A percentile compares a stretch with the other conserved stretches of the same genome.
These are phyloP conservation scores for Sphagnum fallax DNA, from an alignment of 228 moss, liverwort and hornwort species.

Conservation along the genomic window DNA sequence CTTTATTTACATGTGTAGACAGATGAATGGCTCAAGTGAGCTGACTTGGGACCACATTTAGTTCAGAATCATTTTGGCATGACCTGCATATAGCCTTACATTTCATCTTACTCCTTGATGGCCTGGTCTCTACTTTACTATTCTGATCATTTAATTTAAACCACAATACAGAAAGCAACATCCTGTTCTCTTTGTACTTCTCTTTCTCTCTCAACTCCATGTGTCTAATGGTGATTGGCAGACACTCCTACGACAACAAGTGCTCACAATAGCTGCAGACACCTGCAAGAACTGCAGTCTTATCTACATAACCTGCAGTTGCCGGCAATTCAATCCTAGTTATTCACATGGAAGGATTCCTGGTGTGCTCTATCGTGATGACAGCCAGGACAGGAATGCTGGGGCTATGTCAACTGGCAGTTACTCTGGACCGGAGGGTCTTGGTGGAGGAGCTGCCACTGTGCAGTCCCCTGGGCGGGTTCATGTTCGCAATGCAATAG, in stretches of 20 bases:
- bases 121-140: too few relatives aligned
- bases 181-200: neutral
- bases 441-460: conserved; percentile 17
- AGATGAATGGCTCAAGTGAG: too few relatives aligned
- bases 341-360: conserved; percentile 45
- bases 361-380: conserved; percentile 39
- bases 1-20: too few relatives aligned
- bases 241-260: conserved; percentile 55
- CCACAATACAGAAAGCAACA: neutral
- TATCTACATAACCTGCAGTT: conserved; percentile 40
- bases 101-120: too few relatives aligned
- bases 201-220: conserved; percentile 6
- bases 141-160: too few relatives aligned
- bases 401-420: conserved; percentile 26
- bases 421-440: conserved; percentile 24
- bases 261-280: conserved; percentile 52
- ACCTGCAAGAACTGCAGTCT: conserved; percentile 57
- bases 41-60: too few relatives aligned
- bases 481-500: conserved; percentile 41
- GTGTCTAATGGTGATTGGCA: conserved; percentile 12
- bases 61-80: too few relatives aligned
- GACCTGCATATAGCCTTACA: too few relatives aligned
- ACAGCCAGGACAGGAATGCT: conserved; percentile 23
- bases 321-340: conserved; percentile 53
- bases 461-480: conserved; percentile 28